Percentiles rank a stretch among this genome's conserved stretches.
phyloP scores from a whole-genome alignment of 441 rosid genomes.

The Pelargonium australe region DNA sequence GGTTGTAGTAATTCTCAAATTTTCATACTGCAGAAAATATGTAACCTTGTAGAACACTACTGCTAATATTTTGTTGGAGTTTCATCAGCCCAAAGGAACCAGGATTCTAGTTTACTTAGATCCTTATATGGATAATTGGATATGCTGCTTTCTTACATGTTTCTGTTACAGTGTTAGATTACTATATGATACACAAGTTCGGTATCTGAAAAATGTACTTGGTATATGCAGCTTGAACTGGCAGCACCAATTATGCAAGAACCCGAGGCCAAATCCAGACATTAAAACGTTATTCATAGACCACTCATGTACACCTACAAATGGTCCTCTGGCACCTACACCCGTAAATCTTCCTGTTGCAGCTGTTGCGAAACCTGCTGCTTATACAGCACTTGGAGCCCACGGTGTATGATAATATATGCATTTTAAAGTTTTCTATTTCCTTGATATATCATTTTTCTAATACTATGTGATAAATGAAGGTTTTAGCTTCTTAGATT shows the following conservation, averaged over 20 bases:
- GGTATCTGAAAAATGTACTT: conserved; percentile 36
- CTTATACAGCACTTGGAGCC: conserved; percentile 49
- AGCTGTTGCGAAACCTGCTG: conserved; percentile 57
- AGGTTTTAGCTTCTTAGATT: conserved; percentile 7
- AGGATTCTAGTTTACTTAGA: neutral
- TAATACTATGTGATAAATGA: neutral
- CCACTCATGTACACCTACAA: conserved; percentile 61
- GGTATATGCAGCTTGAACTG: conserved; percentile 59
- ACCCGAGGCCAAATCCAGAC: conserved; percentile 75
- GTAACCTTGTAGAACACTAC: no score
- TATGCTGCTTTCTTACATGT: conserved; percentile 1
- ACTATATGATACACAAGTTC: conserved; percentile 45
- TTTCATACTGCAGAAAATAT: no score
- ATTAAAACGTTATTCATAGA: conserved; percentile 74
- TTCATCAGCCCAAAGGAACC: conserved; percentile 2
- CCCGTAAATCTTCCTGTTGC: conserved; percentile 68
- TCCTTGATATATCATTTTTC: conserved; percentile 13
- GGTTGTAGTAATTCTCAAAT: no score
- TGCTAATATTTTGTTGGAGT: neutral
- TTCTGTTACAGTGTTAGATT: neutral
- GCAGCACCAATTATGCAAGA: conserved; percentile 84
- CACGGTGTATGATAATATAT: conserved; percentile 52
- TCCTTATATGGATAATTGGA: neutral
- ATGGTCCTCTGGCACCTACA: conserved; percentile 67
- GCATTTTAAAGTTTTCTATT: neutral